phyloP scores from a whole-genome alignment of 225 moss, liverwort and hornwort species.

The Polytrichum formosum region DNA sequence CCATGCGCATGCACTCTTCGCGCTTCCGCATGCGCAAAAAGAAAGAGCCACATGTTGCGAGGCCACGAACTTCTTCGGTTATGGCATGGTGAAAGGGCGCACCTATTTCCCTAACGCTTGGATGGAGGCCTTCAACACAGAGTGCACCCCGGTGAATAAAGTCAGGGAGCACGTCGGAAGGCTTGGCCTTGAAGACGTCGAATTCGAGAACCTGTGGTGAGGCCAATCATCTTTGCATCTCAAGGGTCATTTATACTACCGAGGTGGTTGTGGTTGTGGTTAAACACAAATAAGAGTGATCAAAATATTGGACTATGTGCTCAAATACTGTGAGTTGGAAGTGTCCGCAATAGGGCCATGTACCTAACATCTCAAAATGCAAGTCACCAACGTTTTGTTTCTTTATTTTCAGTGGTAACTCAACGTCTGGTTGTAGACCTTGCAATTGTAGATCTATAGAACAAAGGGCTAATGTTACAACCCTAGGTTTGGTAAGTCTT shows the following conservation, averaged over 20 bases:
- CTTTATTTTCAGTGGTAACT: too few species aligned
- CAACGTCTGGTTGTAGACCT: too few species aligned
- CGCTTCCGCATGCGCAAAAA: slow-evolving; percentile 3
- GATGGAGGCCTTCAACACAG: slow-evolving; percentile 9
- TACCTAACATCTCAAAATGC: too few species aligned
- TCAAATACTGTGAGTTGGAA: too few species aligned
- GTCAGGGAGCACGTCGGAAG: not conserved
- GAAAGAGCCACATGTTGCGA: not conserved
- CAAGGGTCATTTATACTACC: not conserved
- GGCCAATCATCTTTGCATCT: not conserved
- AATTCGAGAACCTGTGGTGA: slow-evolving; percentile 9
- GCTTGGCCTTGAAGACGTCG: not conserved
- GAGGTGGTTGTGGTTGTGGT: not conserved
- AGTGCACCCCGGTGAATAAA: not conserved
- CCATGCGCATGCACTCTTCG: slow-evolving; percentile 3
- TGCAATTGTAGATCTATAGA: too few species aligned
- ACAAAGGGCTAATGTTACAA: too few species aligned
- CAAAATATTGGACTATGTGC: not conserved
- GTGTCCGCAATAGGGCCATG: too few species aligned
- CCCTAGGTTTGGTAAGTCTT: not conserved
- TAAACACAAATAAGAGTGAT: not conserved
- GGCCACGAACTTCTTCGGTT: slow-evolving; percentile 6
- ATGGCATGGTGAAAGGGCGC: slow-evolving; percentile 5
- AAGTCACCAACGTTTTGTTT: too few species aligned
- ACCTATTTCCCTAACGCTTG: slow-evolving; percentile 8